These are phyloP conservation scores for Syzygium syzygioides DNA, from an alignment of 441 rosid genomes.

Conservation along the genomic window DNA sequence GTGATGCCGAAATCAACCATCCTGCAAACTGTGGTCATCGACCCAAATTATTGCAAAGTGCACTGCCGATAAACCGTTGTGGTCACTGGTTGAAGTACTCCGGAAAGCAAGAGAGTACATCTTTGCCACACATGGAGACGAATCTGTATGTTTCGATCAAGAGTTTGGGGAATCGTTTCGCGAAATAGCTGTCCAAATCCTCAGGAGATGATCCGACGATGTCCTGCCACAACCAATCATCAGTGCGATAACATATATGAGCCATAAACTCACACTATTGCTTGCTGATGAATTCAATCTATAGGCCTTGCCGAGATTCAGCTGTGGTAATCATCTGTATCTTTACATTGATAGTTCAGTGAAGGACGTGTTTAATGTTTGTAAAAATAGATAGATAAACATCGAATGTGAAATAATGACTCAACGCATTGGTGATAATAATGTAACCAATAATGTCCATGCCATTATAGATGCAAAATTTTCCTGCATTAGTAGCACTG, in stretches of 20 bases:
- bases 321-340: not conserved
- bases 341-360: not conserved
- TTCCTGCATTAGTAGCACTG: not conserved
- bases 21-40: not conserved
- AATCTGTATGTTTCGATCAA: slow-evolving; percentile 77
- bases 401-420: not conserved
- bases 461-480: not conserved
- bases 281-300: not conserved
- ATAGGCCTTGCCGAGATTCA: not conserved
- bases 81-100: slow-evolving; percentile 41
- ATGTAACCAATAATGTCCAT: not conserved
- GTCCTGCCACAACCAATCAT: slow-evolving; percentile 38
- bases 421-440: not conserved
- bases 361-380: not conserved
- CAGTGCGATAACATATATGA: not conserved
- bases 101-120: slow-evolving; percentile 31
- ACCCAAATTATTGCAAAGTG: not conserved
- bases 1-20: not conserved
- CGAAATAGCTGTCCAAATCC: slow-evolving; percentile 72
- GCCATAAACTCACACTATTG: not conserved
- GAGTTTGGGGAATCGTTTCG: slow-evolving; percentile 65
- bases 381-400: not conserved
- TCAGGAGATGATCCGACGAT: slow-evolving; percentile 82
- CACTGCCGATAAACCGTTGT: not conserved
- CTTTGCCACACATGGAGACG: slow-evolving; percentile 34